Evolutionary conservation across 768 basidiomycete genomes (phyloP).

Genomic region (Suillus placidus): DNA sequence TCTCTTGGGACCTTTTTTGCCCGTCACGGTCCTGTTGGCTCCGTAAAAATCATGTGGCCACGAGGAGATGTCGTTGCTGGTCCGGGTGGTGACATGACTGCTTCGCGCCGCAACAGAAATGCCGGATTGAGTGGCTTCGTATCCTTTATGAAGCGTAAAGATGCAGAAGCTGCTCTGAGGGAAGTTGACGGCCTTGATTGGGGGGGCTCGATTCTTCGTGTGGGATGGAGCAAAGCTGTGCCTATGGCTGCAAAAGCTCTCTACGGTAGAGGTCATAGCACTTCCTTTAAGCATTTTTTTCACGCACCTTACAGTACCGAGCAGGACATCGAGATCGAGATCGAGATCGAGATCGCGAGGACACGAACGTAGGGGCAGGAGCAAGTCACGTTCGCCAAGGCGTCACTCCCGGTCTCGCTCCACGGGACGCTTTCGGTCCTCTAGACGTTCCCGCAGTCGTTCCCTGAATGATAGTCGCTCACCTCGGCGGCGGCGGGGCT

Average conservation of each 20-base stretch:
- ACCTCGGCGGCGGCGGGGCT: slow-evolving; percentile 40
- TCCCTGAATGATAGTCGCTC: slow-evolving; percentile 50
- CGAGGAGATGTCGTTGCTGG: slow-evolving; percentile 70
- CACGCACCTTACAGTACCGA: slow-evolving; percentile 9
- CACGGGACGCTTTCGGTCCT: slow-evolving; percentile 40
- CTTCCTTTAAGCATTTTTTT: neutral
- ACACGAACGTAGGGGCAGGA: slow-evolving; percentile 27
- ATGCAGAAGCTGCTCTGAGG: slow-evolving; percentile 86
- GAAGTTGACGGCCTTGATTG: slow-evolving; percentile 94
- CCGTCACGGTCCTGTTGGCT: slow-evolving; percentile 88
- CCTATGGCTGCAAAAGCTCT: slow-evolving; percentile 76
- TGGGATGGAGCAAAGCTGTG: slow-evolving; percentile 98
- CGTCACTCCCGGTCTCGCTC: slow-evolving; percentile 39
- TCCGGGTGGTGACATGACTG: slow-evolving; percentile 77
- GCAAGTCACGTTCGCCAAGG: slow-evolving; percentile 34
- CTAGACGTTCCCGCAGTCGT: slow-evolving; percentile 52
- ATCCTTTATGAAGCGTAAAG: slow-evolving; percentile 91
- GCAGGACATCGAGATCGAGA: slow-evolving; percentile 33
- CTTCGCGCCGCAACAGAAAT: slow-evolving; percentile 68
- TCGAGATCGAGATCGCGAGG: slow-evolving; percentile 39
- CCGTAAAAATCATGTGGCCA: slow-evolving; percentile 99
- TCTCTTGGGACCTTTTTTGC: slow-evolving; percentile 90
- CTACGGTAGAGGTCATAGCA: slow-evolving; percentile 61
- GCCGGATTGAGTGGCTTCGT: slow-evolving; percentile 93
- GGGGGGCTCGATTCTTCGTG: slow-evolving; percentile 85